Conservation (phyloP, 2,329 filamentous ascomycete species). For the Mycocentrospora acerina region DNA sequence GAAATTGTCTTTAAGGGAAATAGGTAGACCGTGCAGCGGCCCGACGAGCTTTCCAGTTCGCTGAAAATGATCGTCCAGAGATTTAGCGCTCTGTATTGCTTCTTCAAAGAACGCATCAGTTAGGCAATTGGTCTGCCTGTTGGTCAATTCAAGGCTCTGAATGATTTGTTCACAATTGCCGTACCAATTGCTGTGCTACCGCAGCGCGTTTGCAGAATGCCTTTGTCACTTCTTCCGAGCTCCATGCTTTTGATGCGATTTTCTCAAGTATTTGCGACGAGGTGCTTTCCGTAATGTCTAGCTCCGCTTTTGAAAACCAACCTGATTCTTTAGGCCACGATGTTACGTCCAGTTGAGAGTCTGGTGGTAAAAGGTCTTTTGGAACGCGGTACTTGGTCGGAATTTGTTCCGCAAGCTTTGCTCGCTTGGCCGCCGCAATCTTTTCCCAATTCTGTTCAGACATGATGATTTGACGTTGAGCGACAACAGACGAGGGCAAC, state of each 20-base stretch:
- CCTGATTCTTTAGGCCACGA: constrained; percentile 58
- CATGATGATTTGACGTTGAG: constrained; percentile 11
- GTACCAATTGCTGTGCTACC: constrained; percentile 57
- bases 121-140: constrained; percentile 58
- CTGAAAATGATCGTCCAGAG: constrained; percentile 54
- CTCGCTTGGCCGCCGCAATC: constrained; percentile 47
- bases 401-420: constrained; percentile 52
- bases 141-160: not conserved
- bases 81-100: constrained; percentile 53
- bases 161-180: not conserved
- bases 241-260: constrained; percentile 49
- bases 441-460: constrained; percentile 45
- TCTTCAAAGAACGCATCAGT: constrained; percentile 59
- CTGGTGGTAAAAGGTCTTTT: constrained; percentile 54
- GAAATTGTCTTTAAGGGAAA: constrained; percentile 73
- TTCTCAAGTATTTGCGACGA: constrained; percentile 46
- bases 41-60: constrained; percentile 54
- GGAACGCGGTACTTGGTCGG: constrained; percentile 62
- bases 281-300: constrained; percentile 51
- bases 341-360: constrained; percentile 58
- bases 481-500: constrained; percentile 1
- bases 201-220: constrained; percentile 59
- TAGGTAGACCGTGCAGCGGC: constrained; percentile 66
- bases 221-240: constrained; percentile 53
- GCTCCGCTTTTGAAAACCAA: constrained; percentile 58